Evolutionary conservation across 83 land plant genomes (phyloP).

Genomic region (Diphasiastrum complanatum): DNA sequence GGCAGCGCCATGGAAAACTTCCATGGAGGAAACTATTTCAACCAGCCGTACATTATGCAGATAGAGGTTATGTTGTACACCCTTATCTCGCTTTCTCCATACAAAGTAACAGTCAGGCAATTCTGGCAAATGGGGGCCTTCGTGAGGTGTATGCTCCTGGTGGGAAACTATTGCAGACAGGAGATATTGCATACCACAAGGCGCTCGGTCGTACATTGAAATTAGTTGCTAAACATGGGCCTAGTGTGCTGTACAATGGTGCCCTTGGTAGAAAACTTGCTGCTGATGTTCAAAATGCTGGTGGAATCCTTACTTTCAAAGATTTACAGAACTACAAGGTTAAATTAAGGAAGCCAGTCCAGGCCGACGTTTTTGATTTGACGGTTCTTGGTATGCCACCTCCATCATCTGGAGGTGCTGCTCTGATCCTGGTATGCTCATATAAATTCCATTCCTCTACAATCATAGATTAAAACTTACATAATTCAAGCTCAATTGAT

Average conservation of each 20-base stretch:
- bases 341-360: slow-evolving; percentile 46
- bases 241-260: slow-evolving; percentile 70
- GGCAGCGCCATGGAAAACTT: slow-evolving; percentile 62
- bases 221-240: slow-evolving; percentile 58
- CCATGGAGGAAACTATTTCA: slow-evolving; percentile 55
- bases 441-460: background rate
- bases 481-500: background rate
- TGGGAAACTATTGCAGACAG: slow-evolving; percentile 49
- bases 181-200: slow-evolving; percentile 55
- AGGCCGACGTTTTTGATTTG: slow-evolving; percentile 59
- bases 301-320: slow-evolving; percentile 69
- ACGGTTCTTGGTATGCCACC: slow-evolving; percentile 83
- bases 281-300: slow-evolving; percentile 57
- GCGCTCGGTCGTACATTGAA: slow-evolving; percentile 51
- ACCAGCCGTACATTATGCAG: slow-evolving; percentile 69
- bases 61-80: slow-evolving; percentile 50
- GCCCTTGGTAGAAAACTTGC: slow-evolving; percentile 59
- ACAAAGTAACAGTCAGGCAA: slow-evolving; percentile 7
- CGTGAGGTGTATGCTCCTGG: slow-evolving; percentile 49
- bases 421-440: slow-evolving; percentile 50
- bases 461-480: too few relatives aligned
- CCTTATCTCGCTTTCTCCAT: slow-evolving; percentile 48
- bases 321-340: slow-evolving; percentile 65
- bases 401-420: slow-evolving; percentile 86
- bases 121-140: slow-evolving; percentile 57